A percentile compares a stretch with the other conserved stretches of the same genome.
phyloP scores from a whole-genome alignment of 2,329 filamentous ascomycete species.

The Alternaria triticimaculans region DNA sequence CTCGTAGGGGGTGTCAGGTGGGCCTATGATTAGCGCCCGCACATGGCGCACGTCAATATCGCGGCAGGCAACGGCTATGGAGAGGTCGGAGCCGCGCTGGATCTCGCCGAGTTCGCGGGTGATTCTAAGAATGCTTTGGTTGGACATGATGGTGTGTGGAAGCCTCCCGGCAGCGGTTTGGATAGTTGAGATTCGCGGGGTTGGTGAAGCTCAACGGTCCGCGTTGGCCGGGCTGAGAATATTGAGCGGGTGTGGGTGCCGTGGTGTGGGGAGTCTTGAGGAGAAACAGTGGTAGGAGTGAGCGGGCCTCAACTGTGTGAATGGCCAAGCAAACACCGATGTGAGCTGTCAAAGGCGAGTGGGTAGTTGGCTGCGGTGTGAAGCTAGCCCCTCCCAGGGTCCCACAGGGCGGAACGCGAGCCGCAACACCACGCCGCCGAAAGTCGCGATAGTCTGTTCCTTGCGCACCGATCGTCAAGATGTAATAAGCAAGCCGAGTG shows the following conservation, averaged over 20 bases:
- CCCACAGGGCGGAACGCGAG: not conserved
- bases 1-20: constrained; percentile 93
- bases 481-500: constrained; percentile 14
- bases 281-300: not conserved
- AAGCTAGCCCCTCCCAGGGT: not conserved
- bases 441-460: constrained; percentile 3
- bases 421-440: constrained; percentile 13
- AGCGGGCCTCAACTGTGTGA: not conserved
- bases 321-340: constrained; percentile 6
- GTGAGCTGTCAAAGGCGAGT: constrained; percentile 9
- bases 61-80: constrained; percentile 83
- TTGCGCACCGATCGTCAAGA: constrained; percentile 7
- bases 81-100: constrained; percentile 82
- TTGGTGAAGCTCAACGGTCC: not conserved
- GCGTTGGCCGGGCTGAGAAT: not conserved
- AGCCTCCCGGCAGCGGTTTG: constrained; percentile 1
- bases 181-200: not conserved
- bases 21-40: constrained; percentile 86
- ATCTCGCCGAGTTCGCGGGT: constrained; percentile 87
- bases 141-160: constrained; percentile 68
- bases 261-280: not conserved
- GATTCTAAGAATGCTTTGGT: constrained; percentile 88
- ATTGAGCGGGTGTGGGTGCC: not conserved
- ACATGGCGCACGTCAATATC: constrained; percentile 90
- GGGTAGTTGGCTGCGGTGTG: constrained; percentile 3